Conservation (phyloP, 202 grass and related monocot genomes). For the Setaria italica region DNA sequence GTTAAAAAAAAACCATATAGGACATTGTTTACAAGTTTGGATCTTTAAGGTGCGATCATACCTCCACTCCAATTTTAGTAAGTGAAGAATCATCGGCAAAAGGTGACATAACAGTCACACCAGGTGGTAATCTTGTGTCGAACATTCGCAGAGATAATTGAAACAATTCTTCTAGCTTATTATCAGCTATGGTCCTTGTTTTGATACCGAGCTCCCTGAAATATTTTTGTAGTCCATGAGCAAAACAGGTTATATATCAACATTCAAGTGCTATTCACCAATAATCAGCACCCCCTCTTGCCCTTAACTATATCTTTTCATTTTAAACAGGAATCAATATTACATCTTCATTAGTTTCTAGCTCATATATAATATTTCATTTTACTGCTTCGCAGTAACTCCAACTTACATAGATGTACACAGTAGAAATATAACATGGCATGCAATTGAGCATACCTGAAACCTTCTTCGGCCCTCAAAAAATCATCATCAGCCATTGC, state of each 20-base stretch:
- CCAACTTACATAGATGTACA: constrained; percentile 6
- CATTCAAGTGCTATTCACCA: background rate
- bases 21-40: constrained; percentile 12
- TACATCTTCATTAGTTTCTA: constrained; percentile 26
- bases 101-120: constrained; percentile 77
- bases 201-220: constrained; percentile 89
- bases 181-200: constrained; percentile 64
- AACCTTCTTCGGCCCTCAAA: constrained; percentile 62
- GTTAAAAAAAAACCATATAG: background rate
- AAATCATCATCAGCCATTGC: constrained; percentile 87
- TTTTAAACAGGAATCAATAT: constrained; percentile 23
- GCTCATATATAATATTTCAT: background rate
- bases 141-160: constrained; percentile 82
- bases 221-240: constrained; percentile 44
- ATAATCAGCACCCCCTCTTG: background rate
- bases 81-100: constrained; percentile 88
- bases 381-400: constrained; percentile 29
- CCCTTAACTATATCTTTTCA: background rate
- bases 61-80: constrained; percentile 79
- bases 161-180: constrained; percentile 75
- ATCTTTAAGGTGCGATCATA: constrained; percentile 26
- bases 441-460: constrained; percentile 58
- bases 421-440: constrained; percentile 20
- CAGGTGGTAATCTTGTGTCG: constrained; percentile 95
- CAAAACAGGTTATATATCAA: constrained; percentile 20